A percentile compares a stretch with the other conserved stretches of the same genome.
Evolutionary conservation across 2,329 filamentous ascomycete species (phyloP).

Genomic region (Xylaria hypoxylon): DNA sequence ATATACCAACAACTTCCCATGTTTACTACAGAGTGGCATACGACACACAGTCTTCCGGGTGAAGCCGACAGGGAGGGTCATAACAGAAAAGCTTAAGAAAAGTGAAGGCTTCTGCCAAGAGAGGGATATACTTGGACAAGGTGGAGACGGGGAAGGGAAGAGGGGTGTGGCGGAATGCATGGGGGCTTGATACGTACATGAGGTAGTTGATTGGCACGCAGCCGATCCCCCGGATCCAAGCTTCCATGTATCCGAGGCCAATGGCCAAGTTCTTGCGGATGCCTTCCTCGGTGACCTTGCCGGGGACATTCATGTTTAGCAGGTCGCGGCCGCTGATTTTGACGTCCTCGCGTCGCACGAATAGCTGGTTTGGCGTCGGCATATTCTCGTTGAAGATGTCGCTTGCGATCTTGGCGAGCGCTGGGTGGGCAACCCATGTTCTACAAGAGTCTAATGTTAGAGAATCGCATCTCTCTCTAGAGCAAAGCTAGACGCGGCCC

Average conservation of each 20-base stretch:
- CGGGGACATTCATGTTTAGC: conserved; percentile 97
- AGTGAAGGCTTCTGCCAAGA: conserved; percentile 10
- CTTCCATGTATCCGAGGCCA: conserved; percentile 97
- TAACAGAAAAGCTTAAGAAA: not conserved
- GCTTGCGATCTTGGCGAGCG: conserved; percentile 85
- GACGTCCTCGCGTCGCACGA: conserved; percentile 90
- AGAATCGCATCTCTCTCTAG: not conserved
- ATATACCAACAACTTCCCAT: not conserved
- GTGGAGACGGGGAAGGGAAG: not conserved
- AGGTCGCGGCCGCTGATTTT: conserved; percentile 87
- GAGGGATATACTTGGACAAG: conserved; percentile 17
- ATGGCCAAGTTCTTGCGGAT: conserved; percentile 99
- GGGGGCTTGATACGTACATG: conserved; percentile 68
- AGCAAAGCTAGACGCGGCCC: not conserved
- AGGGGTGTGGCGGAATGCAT: not conserved
- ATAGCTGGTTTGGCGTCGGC: conserved; percentile 97
- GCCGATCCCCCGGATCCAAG: conserved; percentile 93
- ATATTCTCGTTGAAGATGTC: conserved; percentile 99
- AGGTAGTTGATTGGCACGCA: conserved; percentile 98
- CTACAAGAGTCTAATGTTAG: conserved; percentile 45
- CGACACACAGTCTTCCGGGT: not conserved
- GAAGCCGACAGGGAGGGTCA: conserved; percentile 1
- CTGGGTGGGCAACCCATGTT: conserved; percentile 97
- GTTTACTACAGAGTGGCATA: not conserved
- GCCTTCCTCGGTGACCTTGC: conserved; percentile 89